phyloP scores from a whole-genome alignment of 148 eudicot genomes.

The Heliamphora exappendiculata region DNA sequence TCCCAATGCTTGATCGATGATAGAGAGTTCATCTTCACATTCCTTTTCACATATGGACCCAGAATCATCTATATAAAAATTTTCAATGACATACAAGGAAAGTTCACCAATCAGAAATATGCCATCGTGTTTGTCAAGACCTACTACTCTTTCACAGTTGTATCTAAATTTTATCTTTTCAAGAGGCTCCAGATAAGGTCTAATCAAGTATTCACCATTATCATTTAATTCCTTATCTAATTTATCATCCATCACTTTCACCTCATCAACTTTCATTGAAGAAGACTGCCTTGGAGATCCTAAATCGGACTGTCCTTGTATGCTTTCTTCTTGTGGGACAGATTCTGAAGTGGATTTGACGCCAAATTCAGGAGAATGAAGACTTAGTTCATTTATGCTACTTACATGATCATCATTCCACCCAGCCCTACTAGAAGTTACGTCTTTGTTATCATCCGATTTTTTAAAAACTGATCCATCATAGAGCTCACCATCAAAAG shows the following conservation, averaged over 20 bases:
- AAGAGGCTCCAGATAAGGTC: constrained; percentile 79
- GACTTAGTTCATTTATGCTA: constrained; percentile 74
- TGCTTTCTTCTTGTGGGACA: constrained; percentile 58
- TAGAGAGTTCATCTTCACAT: constrained; percentile 82
- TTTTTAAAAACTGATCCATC: constrained; percentile 64
- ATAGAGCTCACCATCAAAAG: constrained; percentile 52
- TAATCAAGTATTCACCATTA: constrained; percentile 92
- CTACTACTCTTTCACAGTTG: constrained; percentile 93
- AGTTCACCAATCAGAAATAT: constrained; percentile 94
- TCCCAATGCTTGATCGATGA: constrained; percentile 95
- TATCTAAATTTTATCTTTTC: constrained; percentile 83
- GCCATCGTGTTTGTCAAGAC: constrained; percentile 98
- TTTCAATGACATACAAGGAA: constrained; percentile 83
- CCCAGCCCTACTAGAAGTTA: constrained; percentile 57
- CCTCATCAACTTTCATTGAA: constrained; percentile 59
- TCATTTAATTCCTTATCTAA: constrained; percentile 74
- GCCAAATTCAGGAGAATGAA: constrained; percentile 74
- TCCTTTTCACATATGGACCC: constrained; percentile 95
- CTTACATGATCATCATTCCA: constrained; percentile 72
- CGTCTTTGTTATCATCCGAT: constrained; percentile 54
- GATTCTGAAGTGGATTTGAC: constrained; percentile 56
- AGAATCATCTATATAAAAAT: constrained; percentile 77
- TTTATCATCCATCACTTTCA: constrained; percentile 53
- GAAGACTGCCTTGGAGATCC: constrained; percentile 69
- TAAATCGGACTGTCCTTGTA: constrained; percentile 48